phyloP scores from a whole-genome alignment of 345 rosid genomes.

The Citrus australasica region DNA sequence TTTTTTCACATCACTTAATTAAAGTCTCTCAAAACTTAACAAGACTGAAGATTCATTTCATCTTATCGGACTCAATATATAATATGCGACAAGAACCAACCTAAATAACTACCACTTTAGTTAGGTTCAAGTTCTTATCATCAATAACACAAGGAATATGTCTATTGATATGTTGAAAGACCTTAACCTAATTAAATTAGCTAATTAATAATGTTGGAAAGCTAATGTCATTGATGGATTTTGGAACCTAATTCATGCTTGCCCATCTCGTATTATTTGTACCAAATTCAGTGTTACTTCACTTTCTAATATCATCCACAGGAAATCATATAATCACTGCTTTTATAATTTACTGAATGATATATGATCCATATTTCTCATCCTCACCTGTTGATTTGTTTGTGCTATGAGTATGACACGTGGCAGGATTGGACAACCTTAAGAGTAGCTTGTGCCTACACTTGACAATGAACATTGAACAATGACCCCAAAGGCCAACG shows the following conservation, averaged over 20 bases:
- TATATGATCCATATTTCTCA: not conserved
- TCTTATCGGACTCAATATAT: not conserved
- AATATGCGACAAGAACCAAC: not conserved
- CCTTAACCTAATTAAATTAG: not conserved
- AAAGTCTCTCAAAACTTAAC: too few species aligned
- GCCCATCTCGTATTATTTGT: not conserved
- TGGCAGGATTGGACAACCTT: conserved; percentile 11
- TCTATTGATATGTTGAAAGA: not conserved
- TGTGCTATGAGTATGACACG: not conserved
- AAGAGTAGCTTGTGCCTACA: not conserved
- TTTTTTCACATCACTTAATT: too few species aligned
- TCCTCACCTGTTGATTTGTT: not conserved
- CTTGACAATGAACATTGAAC: not conserved
- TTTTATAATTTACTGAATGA: not conserved
- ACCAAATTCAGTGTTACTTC: not conserved
- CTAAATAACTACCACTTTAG: not conserved
- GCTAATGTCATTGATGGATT: not conserved
- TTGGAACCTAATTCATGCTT: not conserved
- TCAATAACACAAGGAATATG: not conserved
- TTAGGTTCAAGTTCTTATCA: not conserved
- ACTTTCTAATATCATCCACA: not conserved
- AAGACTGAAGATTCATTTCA: not conserved
- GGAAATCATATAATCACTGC: not conserved
- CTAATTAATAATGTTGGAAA: not conserved
- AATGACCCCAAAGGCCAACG: not conserved